phyloP scores from a whole-genome alignment of 345 rosid species.

The Eucalyptus paniculata region DNA sequence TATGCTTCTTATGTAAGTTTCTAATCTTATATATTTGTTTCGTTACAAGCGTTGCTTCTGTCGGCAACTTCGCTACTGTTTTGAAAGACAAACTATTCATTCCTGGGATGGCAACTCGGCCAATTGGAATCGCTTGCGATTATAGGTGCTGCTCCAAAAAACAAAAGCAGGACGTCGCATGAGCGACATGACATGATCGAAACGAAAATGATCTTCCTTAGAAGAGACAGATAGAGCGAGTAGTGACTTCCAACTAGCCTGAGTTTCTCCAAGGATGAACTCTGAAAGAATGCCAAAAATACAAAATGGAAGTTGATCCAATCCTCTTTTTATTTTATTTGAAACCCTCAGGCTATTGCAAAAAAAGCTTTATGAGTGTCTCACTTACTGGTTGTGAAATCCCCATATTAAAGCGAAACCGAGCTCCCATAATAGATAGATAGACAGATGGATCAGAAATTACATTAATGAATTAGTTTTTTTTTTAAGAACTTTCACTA shows the following conservation, averaged over 20 bases:
- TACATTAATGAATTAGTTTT: not conserved
- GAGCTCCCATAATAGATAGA: no score
- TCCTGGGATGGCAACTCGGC: not conserved
- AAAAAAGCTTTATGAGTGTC: no score
- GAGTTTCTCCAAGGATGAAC: not conserved
- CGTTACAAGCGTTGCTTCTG: not conserved
- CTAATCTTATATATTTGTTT: not conserved
- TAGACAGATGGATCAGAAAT: no score
- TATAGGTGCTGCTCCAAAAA: not conserved
- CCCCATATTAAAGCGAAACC: no score
- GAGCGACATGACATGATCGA: not conserved
- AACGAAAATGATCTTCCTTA: not conserved
- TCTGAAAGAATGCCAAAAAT: not conserved
- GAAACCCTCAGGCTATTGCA: not conserved
- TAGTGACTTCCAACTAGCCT: not conserved
- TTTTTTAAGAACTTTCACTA: no score
- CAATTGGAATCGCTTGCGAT: not conserved
- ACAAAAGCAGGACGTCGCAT: not conserved
- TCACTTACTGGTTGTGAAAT: no score
- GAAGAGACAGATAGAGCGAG: not conserved
- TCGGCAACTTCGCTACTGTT: not conserved
- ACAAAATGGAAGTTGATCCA: not conserved
- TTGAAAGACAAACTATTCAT: not conserved
- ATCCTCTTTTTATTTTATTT: no score
- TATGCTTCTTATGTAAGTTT: not conserved